Evolutionary conservation across 2,329 filamentous ascomycete species (phyloP), one percentile per base, ranked within the genome.

Genomic region (Trichoderma aggressivum): DNA sequence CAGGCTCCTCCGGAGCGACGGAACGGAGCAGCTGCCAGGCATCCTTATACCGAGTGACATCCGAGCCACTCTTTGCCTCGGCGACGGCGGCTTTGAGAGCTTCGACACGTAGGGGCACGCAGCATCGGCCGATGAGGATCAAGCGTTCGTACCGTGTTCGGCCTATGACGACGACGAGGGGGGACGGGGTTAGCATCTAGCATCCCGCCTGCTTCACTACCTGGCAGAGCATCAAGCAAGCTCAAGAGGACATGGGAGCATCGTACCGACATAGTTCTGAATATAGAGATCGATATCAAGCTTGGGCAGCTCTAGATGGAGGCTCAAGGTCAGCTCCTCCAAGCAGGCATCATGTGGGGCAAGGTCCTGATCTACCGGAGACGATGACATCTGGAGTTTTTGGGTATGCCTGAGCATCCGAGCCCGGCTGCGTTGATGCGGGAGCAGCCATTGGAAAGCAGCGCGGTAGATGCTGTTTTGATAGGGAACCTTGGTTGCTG

Each of bases 241-340:
- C 1, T 6, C 2, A 12, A 56, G 26, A 43, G 10, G 43, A 21
- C 14, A 30, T 32, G 50, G 59, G 34, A 12, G 39, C 60, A 7
- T 75, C 83, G 59, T 82, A 94, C 94, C 94, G 79, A 85, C 87
- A 81, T 98, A 99, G 79, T 98, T 97, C 75, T 91, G 87, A 63
- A 97, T 92, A 81, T 98, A 98, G 47, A 92, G 89, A 73, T 98
- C 94, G 55, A 99, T 87, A 77, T 98, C 96, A 75, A 98, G 91
- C 79, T 95, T 97, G 11, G 95, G 94, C 7, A 88, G 82, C 61
- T 94, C 93, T 95, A 66, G 43, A 36, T 30, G 21, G 55, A 70
- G 50, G 21, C 30, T n/a, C 59, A 47, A 47, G 67, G 67, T 70
- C 47, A 70, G 67, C 53, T 55, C 16, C 39, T 72, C 26, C 24